Evolutionary conservation across 768 basidiomycete genomes (phyloP).

Genomic region (Boletus sensibilis): DNA sequence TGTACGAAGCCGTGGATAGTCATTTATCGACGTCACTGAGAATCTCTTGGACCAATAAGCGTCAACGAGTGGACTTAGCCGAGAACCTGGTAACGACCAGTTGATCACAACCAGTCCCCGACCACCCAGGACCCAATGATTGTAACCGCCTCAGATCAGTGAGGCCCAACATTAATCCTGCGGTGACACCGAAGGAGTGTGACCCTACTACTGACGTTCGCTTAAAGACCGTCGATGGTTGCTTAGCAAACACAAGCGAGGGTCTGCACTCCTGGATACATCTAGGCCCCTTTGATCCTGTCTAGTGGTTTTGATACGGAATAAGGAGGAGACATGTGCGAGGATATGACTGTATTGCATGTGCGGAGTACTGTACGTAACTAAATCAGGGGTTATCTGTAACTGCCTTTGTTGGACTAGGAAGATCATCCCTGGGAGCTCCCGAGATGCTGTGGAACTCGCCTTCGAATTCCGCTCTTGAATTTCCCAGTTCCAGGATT

Average conservation of each 20-base stretch:
- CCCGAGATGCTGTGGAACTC: constrained; percentile 4
- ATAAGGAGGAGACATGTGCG: neutral
- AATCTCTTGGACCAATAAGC: neutral
- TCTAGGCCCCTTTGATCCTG: neutral
- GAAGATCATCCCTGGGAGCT: constrained; percentile 6
- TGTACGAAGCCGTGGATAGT: neutral
- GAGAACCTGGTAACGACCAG: too few relatives aligned
- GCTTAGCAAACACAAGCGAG: neutral
- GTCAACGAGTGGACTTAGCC: too few relatives aligned
- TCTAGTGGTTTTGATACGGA: neutral
- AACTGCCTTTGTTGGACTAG: constrained; percentile 8
- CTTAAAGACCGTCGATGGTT: neutral
- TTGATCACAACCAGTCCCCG: too few relatives aligned
- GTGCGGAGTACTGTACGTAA: neutral
- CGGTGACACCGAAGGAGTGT: neutral
- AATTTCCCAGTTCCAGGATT: neutral
- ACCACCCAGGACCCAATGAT: too few relatives aligned
- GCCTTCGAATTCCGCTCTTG: neutral
- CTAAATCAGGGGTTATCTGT: neutral
- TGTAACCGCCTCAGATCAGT: too few relatives aligned
- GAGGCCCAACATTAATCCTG: neutral
- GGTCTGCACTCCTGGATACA: neutral
- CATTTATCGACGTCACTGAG: neutral
- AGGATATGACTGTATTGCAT: neutral
- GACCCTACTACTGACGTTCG: neutral